These are phyloP conservation scores for Pyrus communis DNA, from an alignment of 306 rosid species.

Conservation along the genomic window DNA sequence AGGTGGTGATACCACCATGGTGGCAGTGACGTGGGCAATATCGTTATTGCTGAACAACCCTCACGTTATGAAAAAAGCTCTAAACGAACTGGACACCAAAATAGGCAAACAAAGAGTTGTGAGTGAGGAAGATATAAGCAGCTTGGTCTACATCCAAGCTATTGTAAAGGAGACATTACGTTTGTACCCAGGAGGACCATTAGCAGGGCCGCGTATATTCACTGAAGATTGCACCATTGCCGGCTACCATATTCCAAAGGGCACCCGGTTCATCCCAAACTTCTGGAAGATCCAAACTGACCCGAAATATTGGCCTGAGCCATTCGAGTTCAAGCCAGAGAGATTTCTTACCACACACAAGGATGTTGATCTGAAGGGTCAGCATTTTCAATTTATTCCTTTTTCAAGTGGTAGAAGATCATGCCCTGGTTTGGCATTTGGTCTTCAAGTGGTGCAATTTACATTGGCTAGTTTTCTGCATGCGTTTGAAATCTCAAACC, in stretches of 20 bases:
- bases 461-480: conserved; percentile 22
- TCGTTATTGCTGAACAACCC: conserved; percentile 16
- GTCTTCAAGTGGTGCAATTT: not conserved
- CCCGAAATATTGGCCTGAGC: conserved; percentile 3
- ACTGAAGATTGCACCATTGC: conserved; percentile 36
- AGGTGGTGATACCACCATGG: conserved; percentile 13
- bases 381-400: conserved; percentile 34
- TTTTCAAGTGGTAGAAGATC: conserved; percentile 42
- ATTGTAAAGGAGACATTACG: conserved; percentile 45
- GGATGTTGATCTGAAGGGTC: conserved; percentile 32
- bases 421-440: conserved; percentile 27
- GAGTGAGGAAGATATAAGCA: conserved; percentile 17
- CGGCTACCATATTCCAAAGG: conserved; percentile 20
- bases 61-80: not conserved
- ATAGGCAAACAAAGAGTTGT: conserved; percentile 13
- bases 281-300: conserved; percentile 11
- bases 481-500: conserved; percentile 16
- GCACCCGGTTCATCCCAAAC: conserved; percentile 4
- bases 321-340: conserved; percentile 7
- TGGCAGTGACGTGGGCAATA: conserved; percentile 22
- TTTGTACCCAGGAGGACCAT: conserved; percentile 39
- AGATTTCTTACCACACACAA: conserved; percentile 21
- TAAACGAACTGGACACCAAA: conserved; percentile 16
- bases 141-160: conserved; percentile 36
- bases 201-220: conserved; percentile 22